Evolutionary conservation across 805 yeast genomes (phyloP).

Genomic region (Candida tibetensis): DNA sequence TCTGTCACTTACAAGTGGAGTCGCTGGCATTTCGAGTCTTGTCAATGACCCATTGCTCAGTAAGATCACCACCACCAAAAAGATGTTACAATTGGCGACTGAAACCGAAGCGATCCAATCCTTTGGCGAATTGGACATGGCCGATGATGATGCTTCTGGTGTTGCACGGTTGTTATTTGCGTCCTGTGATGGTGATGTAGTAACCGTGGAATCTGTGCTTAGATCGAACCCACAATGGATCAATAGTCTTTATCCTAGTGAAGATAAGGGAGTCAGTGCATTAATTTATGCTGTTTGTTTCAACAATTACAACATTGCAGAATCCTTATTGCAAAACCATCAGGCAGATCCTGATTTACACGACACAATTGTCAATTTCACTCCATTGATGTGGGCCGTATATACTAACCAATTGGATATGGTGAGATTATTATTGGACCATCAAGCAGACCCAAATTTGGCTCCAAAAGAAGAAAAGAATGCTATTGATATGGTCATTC

Average conservation of each 20-base stretch:
- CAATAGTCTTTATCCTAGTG: constrained; percentile 18
- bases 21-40: constrained; percentile 1
- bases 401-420: constrained; percentile 55
- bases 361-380: constrained; percentile 49
- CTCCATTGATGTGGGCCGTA: constrained; percentile 88
- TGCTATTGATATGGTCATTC: constrained; percentile 58
- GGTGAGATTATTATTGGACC: constrained; percentile 54
- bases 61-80: constrained; percentile 26
- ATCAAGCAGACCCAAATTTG: constrained; percentile 61
- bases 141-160: constrained; percentile 3
- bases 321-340: constrained; percentile 40
- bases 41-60: constrained; percentile 28
- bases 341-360: constrained; percentile 47
- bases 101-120: constrained; percentile 1
- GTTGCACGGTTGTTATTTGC: constrained; percentile 28
- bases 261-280: constrained; percentile 32
- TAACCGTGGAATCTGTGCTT: constrained; percentile 27
- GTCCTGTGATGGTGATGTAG: constrained; percentile 37
- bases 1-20: constrained; percentile 6
- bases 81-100: constrained; percentile 14
- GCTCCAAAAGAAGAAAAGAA: constrained; percentile 35
- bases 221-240: constrained; percentile 21
- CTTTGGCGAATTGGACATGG: background rate
- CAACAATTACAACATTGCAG: constrained; percentile 46
- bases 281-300: constrained; percentile 55